Evolutionary conservation across 768 basidiomycete genomes (phyloP).

Genomic region (Leccinum boreale): DNA sequence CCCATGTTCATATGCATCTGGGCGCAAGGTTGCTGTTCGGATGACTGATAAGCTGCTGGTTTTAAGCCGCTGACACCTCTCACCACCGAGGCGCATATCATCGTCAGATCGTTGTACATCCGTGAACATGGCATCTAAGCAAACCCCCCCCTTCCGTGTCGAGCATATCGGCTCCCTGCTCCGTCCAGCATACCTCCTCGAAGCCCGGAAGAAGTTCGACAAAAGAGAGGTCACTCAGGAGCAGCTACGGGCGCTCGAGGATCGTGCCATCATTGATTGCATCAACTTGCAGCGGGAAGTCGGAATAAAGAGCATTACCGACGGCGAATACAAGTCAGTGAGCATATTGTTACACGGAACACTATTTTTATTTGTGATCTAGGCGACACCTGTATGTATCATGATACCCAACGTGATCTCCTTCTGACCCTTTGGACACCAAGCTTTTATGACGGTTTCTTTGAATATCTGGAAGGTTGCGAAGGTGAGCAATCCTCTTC

Average conservation of each 20-base stretch:
- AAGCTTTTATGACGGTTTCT: background rate
- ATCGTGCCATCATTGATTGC: conserved; percentile 35
- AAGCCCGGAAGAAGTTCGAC: conserved; percentile 36
- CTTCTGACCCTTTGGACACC: background rate
- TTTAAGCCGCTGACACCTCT: background rate
- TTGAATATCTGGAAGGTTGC: background rate
- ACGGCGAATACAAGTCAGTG: conserved; percentile 39
- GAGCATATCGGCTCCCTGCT: conserved; percentile 46
- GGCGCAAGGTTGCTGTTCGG: background rate
- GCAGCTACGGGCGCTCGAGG: conserved; percentile 36
- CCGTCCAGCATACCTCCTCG: conserved; percentile 38
- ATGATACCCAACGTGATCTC: background rate
- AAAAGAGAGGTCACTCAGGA: conserved; percentile 30
- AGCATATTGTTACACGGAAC: conserved; percentile 8
- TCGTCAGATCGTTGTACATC: background rate
- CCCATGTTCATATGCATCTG: background rate
- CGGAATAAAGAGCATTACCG: conserved; percentile 42
- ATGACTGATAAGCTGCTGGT: background rate
- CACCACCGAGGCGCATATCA: background rate
- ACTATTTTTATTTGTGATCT: background rate
- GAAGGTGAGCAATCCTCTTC: background rate
- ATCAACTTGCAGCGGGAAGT: conserved; percentile 37
- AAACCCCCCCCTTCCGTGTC: conserved; percentile 41
- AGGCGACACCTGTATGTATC: background rate
- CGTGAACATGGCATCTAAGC: conserved; percentile 16